Conservation (phyloP, 140 eudicot genomes). For the Cichorium intybus region DNA sequence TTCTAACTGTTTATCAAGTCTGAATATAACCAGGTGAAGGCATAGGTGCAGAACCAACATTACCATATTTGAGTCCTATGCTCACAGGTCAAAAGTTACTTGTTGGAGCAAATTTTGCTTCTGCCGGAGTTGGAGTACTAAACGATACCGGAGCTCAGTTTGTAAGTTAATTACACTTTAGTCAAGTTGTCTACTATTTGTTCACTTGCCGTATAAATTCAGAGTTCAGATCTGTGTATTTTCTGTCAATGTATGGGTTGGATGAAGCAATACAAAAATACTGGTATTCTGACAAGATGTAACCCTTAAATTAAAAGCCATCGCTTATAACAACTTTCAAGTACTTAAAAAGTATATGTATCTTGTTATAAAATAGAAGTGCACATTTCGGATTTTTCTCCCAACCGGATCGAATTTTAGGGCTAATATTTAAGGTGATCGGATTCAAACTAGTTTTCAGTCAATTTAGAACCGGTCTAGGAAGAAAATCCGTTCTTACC, state of each 20-base stretch:
- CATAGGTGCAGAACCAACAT: constrained; percentile 39
- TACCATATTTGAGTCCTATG: constrained; percentile 37
- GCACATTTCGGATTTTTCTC: too few relatives aligned
- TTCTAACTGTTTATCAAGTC: neutral
- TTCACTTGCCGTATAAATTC: neutral
- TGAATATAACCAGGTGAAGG: constrained; percentile 28
- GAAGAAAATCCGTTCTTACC: too few relatives aligned
- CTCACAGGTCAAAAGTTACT: constrained; percentile 36
- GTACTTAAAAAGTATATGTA: too few relatives aligned
- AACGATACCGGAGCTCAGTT: constrained; percentile 38
- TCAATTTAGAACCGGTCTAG: too few relatives aligned
- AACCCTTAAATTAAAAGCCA: neutral
- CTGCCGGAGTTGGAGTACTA: constrained; percentile 42
- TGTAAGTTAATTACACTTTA: constrained; percentile 17
- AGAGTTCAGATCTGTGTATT: neutral
- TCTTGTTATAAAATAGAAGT: too few relatives aligned
- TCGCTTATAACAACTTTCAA: neutral
- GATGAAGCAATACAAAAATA: neutral
- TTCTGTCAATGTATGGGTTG: neutral
- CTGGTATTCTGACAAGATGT: neutral
- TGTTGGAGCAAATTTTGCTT: constrained; percentile 46
- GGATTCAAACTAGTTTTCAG: too few relatives aligned
- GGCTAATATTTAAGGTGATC: too few relatives aligned
- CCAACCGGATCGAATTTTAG: too few relatives aligned
- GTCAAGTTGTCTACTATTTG: neutral